phyloP scores from a whole-genome alignment of 2,329 filamentous ascomycete genomes.

The Epichloe elymi region DNA sequence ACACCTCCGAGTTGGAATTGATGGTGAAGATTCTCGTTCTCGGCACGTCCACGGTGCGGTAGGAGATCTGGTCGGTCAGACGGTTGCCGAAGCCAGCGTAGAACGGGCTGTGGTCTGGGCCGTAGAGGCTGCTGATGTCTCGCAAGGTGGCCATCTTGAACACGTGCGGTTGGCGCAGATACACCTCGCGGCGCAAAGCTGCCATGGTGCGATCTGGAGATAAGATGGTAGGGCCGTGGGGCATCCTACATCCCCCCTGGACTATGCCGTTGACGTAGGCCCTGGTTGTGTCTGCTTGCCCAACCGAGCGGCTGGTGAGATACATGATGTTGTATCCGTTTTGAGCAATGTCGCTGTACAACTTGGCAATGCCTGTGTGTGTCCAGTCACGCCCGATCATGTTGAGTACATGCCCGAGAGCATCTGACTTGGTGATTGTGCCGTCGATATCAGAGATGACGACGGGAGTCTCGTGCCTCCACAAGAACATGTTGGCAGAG shows the following conservation, averaged over 20 bases:
- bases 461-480: conserved; percentile 81
- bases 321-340: conserved; percentile 99
- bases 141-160: conserved; percentile 99
- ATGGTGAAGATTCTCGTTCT: conserved; percentile 94
- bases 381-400: conserved; percentile 98
- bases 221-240: conserved; percentile 85
- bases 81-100: conserved; percentile 96
- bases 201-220: conserved; percentile 93
- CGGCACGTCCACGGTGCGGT: conserved; percentile 90
- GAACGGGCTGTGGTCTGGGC: conserved; percentile 65
- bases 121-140: conserved; percentile 84
- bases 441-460: conserved; percentile 98
- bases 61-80: conserved; percentile 89
- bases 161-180: conserved; percentile 89
- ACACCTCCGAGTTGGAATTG: conserved; percentile 94
- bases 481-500: conserved; percentile 83
- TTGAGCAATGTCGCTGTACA: conserved; percentile 87
- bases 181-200: conserved; percentile 80
- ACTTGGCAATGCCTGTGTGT: conserved; percentile 87
- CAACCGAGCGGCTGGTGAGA: conserved; percentile 84
- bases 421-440: conserved; percentile 96
- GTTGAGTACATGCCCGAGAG: conserved; percentile 84
- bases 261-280: conserved; percentile 80
- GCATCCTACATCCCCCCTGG: conserved; percentile 80
- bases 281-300: conserved; percentile 81